These are phyloP conservation scores for Ganoderma lingzhi DNA, from an alignment of 1,284 basidiomycete genomes.

Conservation along the genomic window DNA sequence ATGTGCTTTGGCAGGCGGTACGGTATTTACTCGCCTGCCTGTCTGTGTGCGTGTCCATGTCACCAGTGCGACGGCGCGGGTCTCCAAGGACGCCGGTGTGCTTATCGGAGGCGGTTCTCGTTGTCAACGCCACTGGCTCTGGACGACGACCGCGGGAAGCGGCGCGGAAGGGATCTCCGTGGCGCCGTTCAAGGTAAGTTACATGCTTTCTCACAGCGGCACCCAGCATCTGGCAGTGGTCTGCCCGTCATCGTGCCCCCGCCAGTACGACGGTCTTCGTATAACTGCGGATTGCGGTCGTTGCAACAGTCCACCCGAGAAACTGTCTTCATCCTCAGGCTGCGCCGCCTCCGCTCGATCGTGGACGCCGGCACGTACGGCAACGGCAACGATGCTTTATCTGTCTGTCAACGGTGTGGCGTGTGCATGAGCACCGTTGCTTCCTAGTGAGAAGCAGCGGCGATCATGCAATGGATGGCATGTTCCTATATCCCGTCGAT, in stretches of 20 bases:
- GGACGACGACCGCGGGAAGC: constrained; percentile 2
- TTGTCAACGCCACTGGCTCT: not conserved
- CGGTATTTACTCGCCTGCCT: not conserved
- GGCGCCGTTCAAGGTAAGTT: not conserved
- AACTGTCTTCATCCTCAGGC: not conserved
- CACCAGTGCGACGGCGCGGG: not conserved
- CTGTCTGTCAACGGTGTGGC: not conserved
- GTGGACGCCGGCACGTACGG: not conserved
- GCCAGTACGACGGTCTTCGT: not conserved
- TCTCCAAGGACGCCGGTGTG: not conserved
- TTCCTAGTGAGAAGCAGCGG: not conserved
- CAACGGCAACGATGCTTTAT: not conserved
- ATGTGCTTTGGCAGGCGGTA: not conserved
- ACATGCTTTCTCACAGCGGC: not conserved
- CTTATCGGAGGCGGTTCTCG: not conserved
- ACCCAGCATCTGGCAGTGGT: too few relatives aligned
- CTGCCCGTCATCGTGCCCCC: not conserved
- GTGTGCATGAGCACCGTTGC: not conserved
- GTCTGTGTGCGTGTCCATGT: not conserved
- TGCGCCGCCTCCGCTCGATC: not conserved
- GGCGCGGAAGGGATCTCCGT: not conserved
- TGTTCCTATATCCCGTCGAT: not conserved
- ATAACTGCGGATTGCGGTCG: not conserved
- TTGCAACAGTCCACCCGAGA: not conserved
- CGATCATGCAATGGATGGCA: not conserved